Conservation (phyloP, 2,329 filamentous ascomycete genomes). For the Penicillium vulpinum region DNA sequence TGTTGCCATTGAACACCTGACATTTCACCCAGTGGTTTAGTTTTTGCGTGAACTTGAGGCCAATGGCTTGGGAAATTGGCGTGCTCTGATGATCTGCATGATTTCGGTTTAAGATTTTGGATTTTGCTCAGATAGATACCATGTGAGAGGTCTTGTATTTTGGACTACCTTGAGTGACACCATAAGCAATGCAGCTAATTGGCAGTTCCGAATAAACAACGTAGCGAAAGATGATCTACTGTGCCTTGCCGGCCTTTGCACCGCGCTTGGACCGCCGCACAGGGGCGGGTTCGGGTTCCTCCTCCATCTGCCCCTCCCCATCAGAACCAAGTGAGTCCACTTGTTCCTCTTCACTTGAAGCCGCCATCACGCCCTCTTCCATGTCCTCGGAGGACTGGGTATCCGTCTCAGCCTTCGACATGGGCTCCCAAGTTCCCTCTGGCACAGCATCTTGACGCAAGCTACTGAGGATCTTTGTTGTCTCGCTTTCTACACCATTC, state of each 20-base stretch:
- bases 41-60: neutral
- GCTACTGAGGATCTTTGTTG: conserved; percentile 69
- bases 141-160: neutral
- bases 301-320: conserved; percentile 17
- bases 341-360: conserved; percentile 30
- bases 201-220: neutral
- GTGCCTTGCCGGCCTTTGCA: conserved; percentile 24
- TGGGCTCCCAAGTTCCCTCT: conserved; percentile 25
- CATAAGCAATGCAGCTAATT: neutral
- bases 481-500: conserved; percentile 81
- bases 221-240: conserved; percentile 13
- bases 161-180: neutral
- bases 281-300: conserved; percentile 17
- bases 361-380: conserved; percentile 31
- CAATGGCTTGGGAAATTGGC: neutral
- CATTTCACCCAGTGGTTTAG: neutral
- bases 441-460: conserved; percentile 45
- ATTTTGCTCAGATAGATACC: neutral
- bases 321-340: conserved; percentile 23
- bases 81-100: neutral
- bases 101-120: neutral
- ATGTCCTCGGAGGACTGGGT: conserved; percentile 19
- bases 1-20: conserved; percentile 18
- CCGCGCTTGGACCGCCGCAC: conserved; percentile 28
- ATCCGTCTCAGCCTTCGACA: conserved; percentile 22